Conservation (phyloP, 345 rosid genomes). For the Eucalyptus rudis region DNA sequence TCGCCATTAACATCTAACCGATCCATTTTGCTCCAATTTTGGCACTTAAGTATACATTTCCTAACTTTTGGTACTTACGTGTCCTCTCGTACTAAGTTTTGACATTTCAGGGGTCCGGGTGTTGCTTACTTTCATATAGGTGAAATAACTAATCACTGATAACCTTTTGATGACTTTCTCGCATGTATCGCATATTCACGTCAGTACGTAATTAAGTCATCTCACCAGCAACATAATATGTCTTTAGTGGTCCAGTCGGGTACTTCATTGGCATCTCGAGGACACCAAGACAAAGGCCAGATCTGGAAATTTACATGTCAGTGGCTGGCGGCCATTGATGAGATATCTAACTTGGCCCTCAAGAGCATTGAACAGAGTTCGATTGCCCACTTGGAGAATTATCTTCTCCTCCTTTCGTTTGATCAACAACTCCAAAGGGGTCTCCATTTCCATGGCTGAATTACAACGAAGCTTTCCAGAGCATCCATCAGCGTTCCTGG, state of each 20-base stretch:
- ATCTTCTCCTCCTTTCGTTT: not conserved
- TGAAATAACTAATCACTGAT: not conserved
- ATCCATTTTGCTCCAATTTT: too few species aligned
- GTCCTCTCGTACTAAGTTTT: too few species aligned
- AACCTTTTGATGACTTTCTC: not conserved
- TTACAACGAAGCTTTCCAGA: not conserved
- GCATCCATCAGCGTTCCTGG: not conserved
- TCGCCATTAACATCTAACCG: too few species aligned
- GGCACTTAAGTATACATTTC: too few species aligned
- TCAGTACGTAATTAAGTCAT: too few species aligned
- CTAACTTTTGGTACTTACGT: too few species aligned
- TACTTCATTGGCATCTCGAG: too few species aligned
- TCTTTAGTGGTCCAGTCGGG: not conserved
- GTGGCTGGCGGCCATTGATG: not conserved
- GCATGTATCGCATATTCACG: not conserved
- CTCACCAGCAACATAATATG: not conserved
- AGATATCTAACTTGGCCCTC: not conserved
- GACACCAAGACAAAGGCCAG: not conserved
- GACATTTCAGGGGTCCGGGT: accelerated
- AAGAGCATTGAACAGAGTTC: too few species aligned
- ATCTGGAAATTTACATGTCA: not conserved
- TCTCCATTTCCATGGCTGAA: not conserved
- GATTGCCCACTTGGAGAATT: too few species aligned
- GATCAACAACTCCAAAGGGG: not conserved
- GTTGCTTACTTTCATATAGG: too few species aligned